Conservation (phyloP, 495 filamentous ascomycete species). For the Aspergillus saccharolyticus region DNA sequence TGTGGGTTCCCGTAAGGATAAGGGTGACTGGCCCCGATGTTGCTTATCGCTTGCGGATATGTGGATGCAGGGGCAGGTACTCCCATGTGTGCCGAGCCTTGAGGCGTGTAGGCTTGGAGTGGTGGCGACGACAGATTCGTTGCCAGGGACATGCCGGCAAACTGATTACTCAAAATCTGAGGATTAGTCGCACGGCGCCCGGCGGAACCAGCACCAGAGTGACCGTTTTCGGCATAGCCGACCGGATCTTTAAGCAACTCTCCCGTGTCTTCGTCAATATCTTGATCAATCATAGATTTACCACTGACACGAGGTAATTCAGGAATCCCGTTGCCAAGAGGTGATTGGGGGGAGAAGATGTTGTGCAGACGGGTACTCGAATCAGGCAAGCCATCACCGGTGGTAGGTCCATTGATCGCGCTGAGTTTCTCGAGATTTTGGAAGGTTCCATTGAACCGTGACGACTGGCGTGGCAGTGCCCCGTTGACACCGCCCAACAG, state of each 20-base stretch:
- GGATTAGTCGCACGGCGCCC: constrained; percentile 69
- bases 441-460: constrained; percentile 74
- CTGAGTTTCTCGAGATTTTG: constrained; percentile 69
- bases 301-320: constrained; percentile 68
- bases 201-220: constrained; percentile 39
- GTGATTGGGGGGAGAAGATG: constrained; percentile 79
- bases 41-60: constrained; percentile 57
- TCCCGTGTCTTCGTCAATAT: constrained; percentile 79
- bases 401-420: constrained; percentile 52
- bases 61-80: constrained; percentile 51
- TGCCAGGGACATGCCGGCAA: constrained; percentile 66
- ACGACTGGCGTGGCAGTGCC: constrained; percentile 59
- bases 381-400: constrained; percentile 54
- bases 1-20: constrained; percentile 57
- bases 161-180: constrained; percentile 65
- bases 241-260: constrained; percentile 80
- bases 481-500: constrained; percentile 51
- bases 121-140: constrained; percentile 56
- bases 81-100: constrained; percentile 34
- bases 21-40: constrained; percentile 36
- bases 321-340: constrained; percentile 68
- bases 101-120: constrained; percentile 42
- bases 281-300: constrained; percentile 81
- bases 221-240: constrained; percentile 75
- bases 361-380: constrained; percentile 60